phyloP scores from a whole-genome alignment of 805 yeast genomes.

The Teunomyces atbi region DNA sequence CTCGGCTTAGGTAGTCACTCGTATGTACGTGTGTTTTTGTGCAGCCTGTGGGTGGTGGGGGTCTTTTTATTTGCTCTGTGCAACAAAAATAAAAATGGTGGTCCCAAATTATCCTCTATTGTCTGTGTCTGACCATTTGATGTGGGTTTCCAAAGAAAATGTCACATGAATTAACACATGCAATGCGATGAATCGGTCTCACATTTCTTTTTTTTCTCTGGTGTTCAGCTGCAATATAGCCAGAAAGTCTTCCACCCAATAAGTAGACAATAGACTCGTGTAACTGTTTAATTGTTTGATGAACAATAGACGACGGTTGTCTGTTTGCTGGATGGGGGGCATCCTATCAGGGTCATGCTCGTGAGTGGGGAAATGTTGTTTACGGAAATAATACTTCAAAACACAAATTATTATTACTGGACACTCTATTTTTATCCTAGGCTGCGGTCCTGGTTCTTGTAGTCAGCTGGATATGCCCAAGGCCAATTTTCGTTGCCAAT shows the following conservation, averaged over 20 bases:
- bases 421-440: not conserved
- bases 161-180: too few species aligned
- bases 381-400: not conserved
- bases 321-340: not conserved
- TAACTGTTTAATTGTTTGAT: not conserved
- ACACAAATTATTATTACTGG: not conserved
- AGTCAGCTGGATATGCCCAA: too few species aligned
- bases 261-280: not conserved
- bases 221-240: not conserved
- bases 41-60: too few species aligned
- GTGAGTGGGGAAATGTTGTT: too few species aligned
- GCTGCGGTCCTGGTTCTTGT: not conserved
- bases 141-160: too few species aligned
- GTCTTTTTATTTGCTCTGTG: too few species aligned
- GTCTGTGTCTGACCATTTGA: too few species aligned
- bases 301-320: not conserved
- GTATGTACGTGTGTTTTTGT: too few species aligned
- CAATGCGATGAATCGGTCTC: not conserved
- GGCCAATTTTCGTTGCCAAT: too few species aligned
- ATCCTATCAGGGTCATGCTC: not conserved
- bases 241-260: not conserved
- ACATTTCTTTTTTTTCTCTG: not conserved
- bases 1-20: too few species aligned
- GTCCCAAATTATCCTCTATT: too few species aligned
- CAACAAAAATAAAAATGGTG: too few species aligned